Base-by-base conservation (phyloP, 2,329 filamentous ascomycete species). In the Endoconidiophora polonica region DNA sequence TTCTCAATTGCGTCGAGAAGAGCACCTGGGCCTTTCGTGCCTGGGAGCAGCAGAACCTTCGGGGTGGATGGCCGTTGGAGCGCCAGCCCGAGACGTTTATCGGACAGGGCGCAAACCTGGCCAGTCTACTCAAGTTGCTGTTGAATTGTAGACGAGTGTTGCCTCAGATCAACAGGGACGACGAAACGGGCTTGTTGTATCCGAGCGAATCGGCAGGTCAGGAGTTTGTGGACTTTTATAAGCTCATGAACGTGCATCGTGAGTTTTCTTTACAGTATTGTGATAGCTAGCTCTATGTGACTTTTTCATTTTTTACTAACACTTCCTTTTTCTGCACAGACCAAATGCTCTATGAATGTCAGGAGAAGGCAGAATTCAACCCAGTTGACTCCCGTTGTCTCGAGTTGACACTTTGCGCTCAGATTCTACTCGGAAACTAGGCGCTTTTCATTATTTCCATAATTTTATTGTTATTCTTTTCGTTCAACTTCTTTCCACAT, bases 1-100 rank as follows among this genome's bases (percentile, higher is more conserved):
- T 81, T 54, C 69, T 81, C 44, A 79, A 79, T 58, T 79, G 76
- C 55, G 68, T 81, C 12, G 78, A 82, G 59, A 81, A 81, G 63
- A 77, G 76, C 0, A 81, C 77, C 0, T 82, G 77, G 78, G 73
- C 75, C 1, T 81, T 81, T 63, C 79, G 79, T 55, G 76, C 74
- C 2, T 82, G 77, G 76, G 76, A 80, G 56, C 74, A 80, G 58
- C 70, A 76, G 50, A 72, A 73, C 46, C 68, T 79, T 23, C 69
- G 73, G 2, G 68, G 69, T 0, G 69, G 71, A 41, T 81, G 77
- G 77, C 78, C 78, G 3, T 65, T 81, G 2, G 74, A 77, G 58
- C 62, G 66, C 37, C 71, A 72, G 5, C 77, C 77, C 0, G 63
- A 66, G 46, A 66, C 67, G 46, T 81, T 75, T 57, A 73, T 74